These are phyloP conservation scores for Hylodesmum podocarpum DNA, from an alignment of 306 rosid species.

Conservation along the genomic window DNA sequence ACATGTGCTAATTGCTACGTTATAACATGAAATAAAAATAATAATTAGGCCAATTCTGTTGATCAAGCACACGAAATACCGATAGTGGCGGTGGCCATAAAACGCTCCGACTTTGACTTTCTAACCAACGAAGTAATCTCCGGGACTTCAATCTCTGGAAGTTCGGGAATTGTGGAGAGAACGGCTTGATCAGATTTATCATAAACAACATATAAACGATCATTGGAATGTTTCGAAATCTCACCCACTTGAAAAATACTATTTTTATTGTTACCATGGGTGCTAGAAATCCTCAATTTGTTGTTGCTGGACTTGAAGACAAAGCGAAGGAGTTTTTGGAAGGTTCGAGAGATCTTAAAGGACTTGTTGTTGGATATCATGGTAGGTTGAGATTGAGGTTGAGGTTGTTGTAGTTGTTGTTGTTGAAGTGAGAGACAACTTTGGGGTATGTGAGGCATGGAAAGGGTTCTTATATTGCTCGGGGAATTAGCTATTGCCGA, in stretches of 20 bases:
- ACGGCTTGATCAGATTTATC: slow-evolving; percentile 51
- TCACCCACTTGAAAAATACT: slow-evolving; percentile 23
- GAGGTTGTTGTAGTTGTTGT: not conserved
- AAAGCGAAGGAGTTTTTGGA: slow-evolving; percentile 65
- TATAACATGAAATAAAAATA: not conserved
- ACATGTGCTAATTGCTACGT: not conserved
- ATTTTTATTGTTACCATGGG: not conserved
- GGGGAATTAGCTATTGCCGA: slow-evolving; percentile 63
- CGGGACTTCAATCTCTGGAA: slow-evolving; percentile 70
- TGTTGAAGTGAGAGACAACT: slow-evolving; percentile 29
- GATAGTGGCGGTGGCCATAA: slow-evolving; percentile 41
- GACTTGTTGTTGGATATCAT: slow-evolving; percentile 25
- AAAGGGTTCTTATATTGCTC: slow-evolving; percentile 45
- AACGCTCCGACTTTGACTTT: slow-evolving; percentile 63
- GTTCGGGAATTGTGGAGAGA: slow-evolving; percentile 76
- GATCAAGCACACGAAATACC: slow-evolving; percentile 71
- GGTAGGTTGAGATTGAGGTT: not conserved
- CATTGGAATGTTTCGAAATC: slow-evolving; percentile 40
- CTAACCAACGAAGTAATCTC: slow-evolving; percentile 58
- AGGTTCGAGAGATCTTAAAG: slow-evolving; percentile 62
- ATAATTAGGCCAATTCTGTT: not conserved
- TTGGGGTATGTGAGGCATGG: slow-evolving; percentile 69
- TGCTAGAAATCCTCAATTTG: not conserved
- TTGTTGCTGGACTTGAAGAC: slow-evolving; percentile 50
- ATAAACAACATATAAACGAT: slow-evolving; percentile 54